phyloP scores from a whole-genome alignment of 208 protist genomes.

The Wallacemonas rigidus region DNA sequence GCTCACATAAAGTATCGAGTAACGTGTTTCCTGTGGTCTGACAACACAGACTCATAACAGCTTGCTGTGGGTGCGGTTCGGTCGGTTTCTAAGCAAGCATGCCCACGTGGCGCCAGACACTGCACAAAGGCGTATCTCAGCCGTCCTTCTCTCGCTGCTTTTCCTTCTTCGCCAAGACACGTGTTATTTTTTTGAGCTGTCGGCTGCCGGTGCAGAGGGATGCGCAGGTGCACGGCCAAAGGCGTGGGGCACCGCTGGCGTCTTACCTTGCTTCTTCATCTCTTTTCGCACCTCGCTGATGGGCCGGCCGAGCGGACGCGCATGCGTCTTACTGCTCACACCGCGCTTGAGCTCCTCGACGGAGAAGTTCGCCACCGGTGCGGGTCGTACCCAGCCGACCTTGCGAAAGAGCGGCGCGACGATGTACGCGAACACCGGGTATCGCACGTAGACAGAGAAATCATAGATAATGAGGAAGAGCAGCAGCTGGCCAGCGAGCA shows the following conservation, averaged over 20 bases:
- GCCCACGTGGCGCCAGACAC: too few relatives aligned
- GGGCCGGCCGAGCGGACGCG: slow-evolving; percentile 58
- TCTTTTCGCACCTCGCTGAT: slow-evolving; percentile 38
- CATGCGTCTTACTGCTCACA: slow-evolving; percentile 24
- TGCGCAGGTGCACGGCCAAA: slow-evolving; percentile 20
- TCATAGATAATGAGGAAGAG: slow-evolving; percentile 77
- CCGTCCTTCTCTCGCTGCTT: not conserved
- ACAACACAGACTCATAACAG: too few relatives aligned
- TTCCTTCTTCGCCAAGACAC: not conserved
- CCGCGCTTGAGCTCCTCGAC: slow-evolving; percentile 51
- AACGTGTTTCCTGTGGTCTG: too few relatives aligned
- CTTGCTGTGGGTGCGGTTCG: too few relatives aligned
- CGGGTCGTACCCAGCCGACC: slow-evolving; percentile 38
- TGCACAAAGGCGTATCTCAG: not conserved
- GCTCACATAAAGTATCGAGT: too few relatives aligned
- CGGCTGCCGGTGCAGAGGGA: not conserved
- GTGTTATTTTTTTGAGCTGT: not conserved
- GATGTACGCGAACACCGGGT: slow-evolving; percentile 69
- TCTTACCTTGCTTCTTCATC: slow-evolving; percentile 19
- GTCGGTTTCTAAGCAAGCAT: too few relatives aligned
- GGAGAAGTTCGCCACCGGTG: slow-evolving; percentile 30
- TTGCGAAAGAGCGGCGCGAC: slow-evolving; percentile 68
- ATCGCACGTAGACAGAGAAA: slow-evolving; percentile 75
- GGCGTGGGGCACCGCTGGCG: slow-evolving; percentile 16
- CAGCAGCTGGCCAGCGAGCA: slow-evolving; percentile 61